A percentile compares a stretch with the other conserved stretches of the same genome.
Evolutionary conservation across 2,329 filamentous ascomycete genomes (phyloP).

Genomic region (Arthrocladium fulminans): DNA sequence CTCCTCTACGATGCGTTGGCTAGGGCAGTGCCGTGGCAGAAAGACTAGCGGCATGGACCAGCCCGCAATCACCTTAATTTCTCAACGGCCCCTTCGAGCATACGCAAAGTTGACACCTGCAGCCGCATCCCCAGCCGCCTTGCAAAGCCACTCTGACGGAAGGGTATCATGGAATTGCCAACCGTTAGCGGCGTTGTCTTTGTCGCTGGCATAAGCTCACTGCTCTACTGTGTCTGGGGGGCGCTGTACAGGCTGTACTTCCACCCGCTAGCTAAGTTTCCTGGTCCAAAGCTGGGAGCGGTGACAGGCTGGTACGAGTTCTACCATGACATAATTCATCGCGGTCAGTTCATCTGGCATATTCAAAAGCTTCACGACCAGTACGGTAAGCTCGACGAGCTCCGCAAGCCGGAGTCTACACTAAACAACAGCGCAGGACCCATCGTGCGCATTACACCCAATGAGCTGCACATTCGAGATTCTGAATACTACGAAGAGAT

Average conservation of each 20-base stretch:
- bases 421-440: constrained; percentile 8
- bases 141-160: not conserved
- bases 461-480: constrained; percentile 20
- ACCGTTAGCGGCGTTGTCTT: not conserved
- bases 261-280: constrained; percentile 28
- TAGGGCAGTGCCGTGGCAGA: too few relatives aligned
- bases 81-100: not conserved
- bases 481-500: constrained; percentile 17
- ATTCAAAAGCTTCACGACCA: constrained; percentile 28
- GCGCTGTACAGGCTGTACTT: constrained; percentile 24
- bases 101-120: not conserved
- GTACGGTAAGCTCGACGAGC: constrained; percentile 26
- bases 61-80: not conserved
- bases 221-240: constrained; percentile 4
- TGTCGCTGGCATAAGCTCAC: not conserved
- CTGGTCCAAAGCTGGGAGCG: constrained; percentile 29
- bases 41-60: not conserved
- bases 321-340: constrained; percentile 26
- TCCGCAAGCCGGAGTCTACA: not conserved
- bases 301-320: constrained; percentile 25
- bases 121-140: not conserved
- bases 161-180: not conserved
- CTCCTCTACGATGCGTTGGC: not conserved
- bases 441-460: constrained; percentile 18
- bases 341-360: constrained; percentile 28